Evolutionary conservation across 768 basidiomycete genomes (phyloP).

Genomic region (Termitomyces sp.): DNA sequence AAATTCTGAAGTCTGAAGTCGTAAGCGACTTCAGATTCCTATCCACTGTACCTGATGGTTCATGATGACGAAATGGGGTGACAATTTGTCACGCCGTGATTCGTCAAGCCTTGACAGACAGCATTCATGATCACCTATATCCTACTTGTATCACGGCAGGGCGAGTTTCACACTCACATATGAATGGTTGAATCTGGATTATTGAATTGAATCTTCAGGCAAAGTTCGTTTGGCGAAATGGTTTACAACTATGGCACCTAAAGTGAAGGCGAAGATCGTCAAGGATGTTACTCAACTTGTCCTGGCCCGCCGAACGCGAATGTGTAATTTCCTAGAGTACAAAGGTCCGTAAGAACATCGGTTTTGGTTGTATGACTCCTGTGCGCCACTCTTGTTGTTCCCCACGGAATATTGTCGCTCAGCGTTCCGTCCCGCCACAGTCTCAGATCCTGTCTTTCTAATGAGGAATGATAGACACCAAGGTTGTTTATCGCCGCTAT

Average conservation of each 20-base stretch:
- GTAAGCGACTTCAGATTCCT: no score
- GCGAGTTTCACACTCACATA: slow-evolving; percentile 27
- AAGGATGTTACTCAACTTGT: slow-evolving; percentile 99
- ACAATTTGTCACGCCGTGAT: slow-evolving; percentile 5
- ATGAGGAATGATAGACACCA: slow-evolving; percentile 53
- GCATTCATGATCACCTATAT: slow-evolving; percentile 89
- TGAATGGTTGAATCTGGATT: neutral
- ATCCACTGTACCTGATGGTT: no score
- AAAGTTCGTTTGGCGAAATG: slow-evolving; percentile 98
- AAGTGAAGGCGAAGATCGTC: slow-evolving; percentile 92
- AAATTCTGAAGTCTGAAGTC: no score
- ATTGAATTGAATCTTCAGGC: slow-evolving; percentile 39
- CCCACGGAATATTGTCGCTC: neutral
- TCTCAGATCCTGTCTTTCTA: slow-evolving; percentile 1
- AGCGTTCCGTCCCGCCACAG: slow-evolving; percentile 1
- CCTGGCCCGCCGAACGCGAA: slow-evolving; percentile 87
- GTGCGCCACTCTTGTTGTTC: neutral
- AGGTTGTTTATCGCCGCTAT: slow-evolving; percentile 93
- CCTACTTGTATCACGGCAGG: slow-evolving; percentile 96
- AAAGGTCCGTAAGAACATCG: slow-evolving; percentile 59
- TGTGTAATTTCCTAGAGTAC: slow-evolving; percentile 99
- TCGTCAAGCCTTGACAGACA: slow-evolving; percentile 1
- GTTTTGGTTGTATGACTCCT: neutral
- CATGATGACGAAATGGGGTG: neutral
- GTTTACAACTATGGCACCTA: slow-evolving; percentile 92